These are phyloP conservation scores for Suillus spraguei DNA, from an alignment of 768 basidiomycete genomes.

Conservation along the genomic window DNA sequence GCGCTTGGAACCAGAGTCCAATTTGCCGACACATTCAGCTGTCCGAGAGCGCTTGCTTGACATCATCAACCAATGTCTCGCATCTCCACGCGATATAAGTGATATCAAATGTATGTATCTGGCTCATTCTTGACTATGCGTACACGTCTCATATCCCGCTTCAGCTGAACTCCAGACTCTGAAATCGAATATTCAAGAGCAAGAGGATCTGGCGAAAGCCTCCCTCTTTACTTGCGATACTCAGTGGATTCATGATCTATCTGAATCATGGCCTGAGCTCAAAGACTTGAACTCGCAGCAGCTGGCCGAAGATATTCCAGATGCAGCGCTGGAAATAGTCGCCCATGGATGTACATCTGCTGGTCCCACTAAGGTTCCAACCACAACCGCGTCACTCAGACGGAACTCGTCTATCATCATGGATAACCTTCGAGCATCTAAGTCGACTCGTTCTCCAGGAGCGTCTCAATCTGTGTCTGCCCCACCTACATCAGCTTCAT, in stretches of 20 bases:
- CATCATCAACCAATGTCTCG: not conserved
- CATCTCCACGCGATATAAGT: not conserved
- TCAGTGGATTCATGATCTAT: not conserved
- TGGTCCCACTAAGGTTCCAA: not conserved
- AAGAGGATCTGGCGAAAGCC: not conserved
- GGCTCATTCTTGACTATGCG: not conserved
- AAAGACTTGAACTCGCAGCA: not conserved
- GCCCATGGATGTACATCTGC: not conserved
- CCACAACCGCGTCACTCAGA: not conserved
- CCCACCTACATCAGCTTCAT: not conserved
- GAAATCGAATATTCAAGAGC: not conserved
- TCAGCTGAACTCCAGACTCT: not conserved
- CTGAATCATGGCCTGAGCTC: slow-evolving; percentile 3
- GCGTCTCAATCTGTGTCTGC: not conserved
- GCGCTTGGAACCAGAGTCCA: not conserved
- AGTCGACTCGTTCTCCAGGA: not conserved
- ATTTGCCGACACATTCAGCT: not conserved
- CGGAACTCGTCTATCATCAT: not conserved
- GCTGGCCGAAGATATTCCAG: not conserved
- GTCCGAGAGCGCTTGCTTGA: not conserved
- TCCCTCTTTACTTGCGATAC: not conserved
- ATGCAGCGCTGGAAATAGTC: not conserved
- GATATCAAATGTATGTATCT: not conserved
- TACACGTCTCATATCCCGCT: not conserved
- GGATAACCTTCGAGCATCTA: not conserved